These are phyloP conservation scores for Dactylorhiza incarnata DNA, from an alignment of 106 monocot species.

Conservation along the genomic window DNA sequence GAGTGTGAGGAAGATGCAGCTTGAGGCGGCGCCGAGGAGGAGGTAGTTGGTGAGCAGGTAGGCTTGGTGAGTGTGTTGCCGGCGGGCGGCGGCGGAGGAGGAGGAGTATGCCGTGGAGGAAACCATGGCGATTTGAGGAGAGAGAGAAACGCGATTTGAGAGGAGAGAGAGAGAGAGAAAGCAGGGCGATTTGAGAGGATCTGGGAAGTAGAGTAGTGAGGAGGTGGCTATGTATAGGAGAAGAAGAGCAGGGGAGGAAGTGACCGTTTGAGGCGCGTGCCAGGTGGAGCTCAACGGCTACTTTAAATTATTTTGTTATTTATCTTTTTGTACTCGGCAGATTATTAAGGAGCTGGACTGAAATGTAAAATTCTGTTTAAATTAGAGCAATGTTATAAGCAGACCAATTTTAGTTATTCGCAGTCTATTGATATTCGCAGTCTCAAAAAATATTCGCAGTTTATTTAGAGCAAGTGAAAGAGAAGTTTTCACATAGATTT, in stretches of 20 bases:
- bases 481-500: too few species aligned
- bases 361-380: too few species aligned
- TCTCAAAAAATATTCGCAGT: too few species aligned
- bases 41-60: conserved; percentile 73
- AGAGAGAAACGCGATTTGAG: not conserved
- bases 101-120: not conserved
- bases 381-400: too few species aligned
- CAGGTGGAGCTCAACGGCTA: not conserved
- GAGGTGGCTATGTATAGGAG: not conserved
- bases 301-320: not conserved
- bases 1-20: conserved; percentile 72
- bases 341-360: too few species aligned
- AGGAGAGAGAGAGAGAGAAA: conserved; percentile 1
- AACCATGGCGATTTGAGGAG: not conserved
- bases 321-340: too few species aligned
- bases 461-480: too few species aligned
- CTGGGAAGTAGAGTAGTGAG: not conserved
- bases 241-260: not conserved
- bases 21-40: conserved; percentile 55
- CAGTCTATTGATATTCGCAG: too few species aligned
- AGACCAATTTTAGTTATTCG: too few species aligned
- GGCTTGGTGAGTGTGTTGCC: conserved; percentile 51
- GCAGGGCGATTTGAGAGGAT: too few species aligned
- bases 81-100: not conserved
- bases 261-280: not conserved